Percentiles rank a stretch among this genome's conserved stretches.
Evolutionary conservation across 2,329 filamentous ascomycete genomes (phyloP).

Genomic region (Colletotrichum sansevieriae): DNA sequence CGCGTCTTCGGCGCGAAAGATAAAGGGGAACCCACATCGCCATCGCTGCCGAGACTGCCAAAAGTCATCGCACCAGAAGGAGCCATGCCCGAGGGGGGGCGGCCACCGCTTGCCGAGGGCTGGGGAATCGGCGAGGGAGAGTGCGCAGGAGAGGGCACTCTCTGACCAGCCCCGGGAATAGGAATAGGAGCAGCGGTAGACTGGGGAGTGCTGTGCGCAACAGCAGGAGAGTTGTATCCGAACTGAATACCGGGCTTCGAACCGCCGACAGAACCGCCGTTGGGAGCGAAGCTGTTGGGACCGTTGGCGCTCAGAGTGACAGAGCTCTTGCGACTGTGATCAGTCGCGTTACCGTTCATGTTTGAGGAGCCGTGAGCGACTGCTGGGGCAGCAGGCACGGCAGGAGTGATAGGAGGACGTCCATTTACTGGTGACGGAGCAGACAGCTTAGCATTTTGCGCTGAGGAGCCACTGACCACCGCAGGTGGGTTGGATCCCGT

Average conservation of each 20-base stretch:
- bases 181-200: conserved; percentile 67
- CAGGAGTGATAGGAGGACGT: conserved; percentile 78
- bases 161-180: conserved; percentile 74
- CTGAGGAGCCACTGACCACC: conserved; percentile 67
- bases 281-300: conserved; percentile 79
- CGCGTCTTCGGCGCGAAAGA: neutral
- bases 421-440: conserved; percentile 88
- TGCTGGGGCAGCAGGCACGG: conserved; percentile 72
- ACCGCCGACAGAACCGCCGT: conserved; percentile 74
- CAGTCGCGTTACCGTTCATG: conserved; percentile 76
- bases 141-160: conserved; percentile 84
- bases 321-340: conserved; percentile 88
- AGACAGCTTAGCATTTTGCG: conserved; percentile 71
- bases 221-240: conserved; percentile 80
- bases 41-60: conserved; percentile 85
- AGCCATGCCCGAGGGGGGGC: conserved; percentile 82
- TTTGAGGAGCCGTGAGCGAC: conserved; percentile 72
- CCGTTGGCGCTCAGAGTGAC: conserved; percentile 92
- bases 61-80: conserved; percentile 80
- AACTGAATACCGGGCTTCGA: conserved; percentile 81
- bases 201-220: conserved; percentile 76
- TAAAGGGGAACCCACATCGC: conserved; percentile 73
- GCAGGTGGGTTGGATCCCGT: conserved; percentile 68
- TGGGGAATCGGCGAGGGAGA: conserved; percentile 96
- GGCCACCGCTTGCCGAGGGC: conserved; percentile 85